Base-by-base conservation (phyloP, 371 early-diverging fungal species). In the Apophysomyces trapeziformis region DNA sequence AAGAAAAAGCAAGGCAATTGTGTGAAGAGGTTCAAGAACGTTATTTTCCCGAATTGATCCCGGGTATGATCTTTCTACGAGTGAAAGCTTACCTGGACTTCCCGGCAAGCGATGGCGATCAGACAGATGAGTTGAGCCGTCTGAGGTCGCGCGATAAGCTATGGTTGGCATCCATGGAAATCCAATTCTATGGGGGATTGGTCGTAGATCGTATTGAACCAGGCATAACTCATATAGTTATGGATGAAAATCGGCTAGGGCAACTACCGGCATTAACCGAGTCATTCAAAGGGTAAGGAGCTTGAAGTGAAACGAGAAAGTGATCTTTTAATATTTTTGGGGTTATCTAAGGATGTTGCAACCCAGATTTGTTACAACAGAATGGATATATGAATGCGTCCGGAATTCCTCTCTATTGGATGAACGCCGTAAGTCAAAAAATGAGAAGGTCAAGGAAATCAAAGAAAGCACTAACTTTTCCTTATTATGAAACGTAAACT, bases 221-320 rank as follows among this genome's bases (percentile, higher is more conserved):
- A 35, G 57, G 64, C 11, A 65, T 83, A 1, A 79, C 83, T 5
- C 79, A 79, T 67, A 72, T 83, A 8, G 35, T 83, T 0, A 35
- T 76, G 18, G 70, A 75, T 58, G 45, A 61, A 18, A 37, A 67
- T 37, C 59, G 72, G 43, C 38, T 71, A 2, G 47, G 60, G n/a
- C 57, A 68, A 9, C 39, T 79, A 14, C 26, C 46, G n/a, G 5
- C 11, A 4, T 60, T 79, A 7, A 72, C 67, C 9, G 18, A 68
- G 14, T 37, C 35, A 3, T 74, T 74, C 35, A 46, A 65, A 61
- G 44, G 59, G 74, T 74, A 65, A 47, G 35, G 11, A 26, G 7
- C 16, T 32, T 45, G 12, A 35, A 57, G 37, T 41, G 36, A 60
- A 5, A 14, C 46, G 21, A 50, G 47, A 18, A 14, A 16, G 14